A percentile compares a stretch with the other conserved stretches of the same genome.
Conservation (phyloP, 2,329 filamentous ascomycete genomes). For the Alternaria incomplexa region DNA sequence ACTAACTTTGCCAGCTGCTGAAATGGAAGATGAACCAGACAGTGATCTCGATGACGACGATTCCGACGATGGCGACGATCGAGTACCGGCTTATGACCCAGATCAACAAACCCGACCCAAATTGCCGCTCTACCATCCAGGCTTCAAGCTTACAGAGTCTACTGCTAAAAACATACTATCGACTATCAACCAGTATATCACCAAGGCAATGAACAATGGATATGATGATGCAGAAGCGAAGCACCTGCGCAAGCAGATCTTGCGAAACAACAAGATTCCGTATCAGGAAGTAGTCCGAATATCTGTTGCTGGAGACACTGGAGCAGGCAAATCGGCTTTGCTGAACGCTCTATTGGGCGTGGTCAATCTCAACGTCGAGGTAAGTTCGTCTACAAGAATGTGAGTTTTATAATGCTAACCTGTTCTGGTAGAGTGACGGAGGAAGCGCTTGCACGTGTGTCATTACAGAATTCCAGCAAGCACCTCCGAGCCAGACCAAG, state of each 20-base stretch:
- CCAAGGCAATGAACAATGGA: neutral
- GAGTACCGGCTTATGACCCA: slow-evolving; percentile 10
- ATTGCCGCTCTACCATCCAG: slow-evolving; percentile 24
- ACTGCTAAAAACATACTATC: neutral
- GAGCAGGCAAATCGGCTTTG: slow-evolving; percentile 23
- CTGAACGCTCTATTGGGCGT: slow-evolving; percentile 23
- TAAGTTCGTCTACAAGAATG: neutral
- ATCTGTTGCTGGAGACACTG: slow-evolving; percentile 21
- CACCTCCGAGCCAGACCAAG: neutral
- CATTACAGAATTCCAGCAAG: slow-evolving; percentile 13
- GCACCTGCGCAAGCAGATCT: slow-evolving; percentile 8
- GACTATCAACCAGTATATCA: slow-evolving; percentile 4
- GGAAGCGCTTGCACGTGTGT: slow-evolving; percentile 15
- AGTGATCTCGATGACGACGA: neutral
- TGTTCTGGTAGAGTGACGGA: slow-evolving; percentile 3
- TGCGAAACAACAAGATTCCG: neutral
- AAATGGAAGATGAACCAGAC: neutral
- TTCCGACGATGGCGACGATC: neutral
- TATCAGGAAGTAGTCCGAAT: slow-evolving; percentile 10
- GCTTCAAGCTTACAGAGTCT: neutral
- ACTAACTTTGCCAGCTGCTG: neutral
- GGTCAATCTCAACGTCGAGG: slow-evolving; percentile 12
- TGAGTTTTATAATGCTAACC: neutral
- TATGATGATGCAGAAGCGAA: slow-evolving; percentile 6
- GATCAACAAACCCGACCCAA: slow-evolving; percentile 6